Evolutionary conservation across 495 filamentous ascomycete genomes (phyloP).

Genomic region (Cetradonia linearis): DNA sequence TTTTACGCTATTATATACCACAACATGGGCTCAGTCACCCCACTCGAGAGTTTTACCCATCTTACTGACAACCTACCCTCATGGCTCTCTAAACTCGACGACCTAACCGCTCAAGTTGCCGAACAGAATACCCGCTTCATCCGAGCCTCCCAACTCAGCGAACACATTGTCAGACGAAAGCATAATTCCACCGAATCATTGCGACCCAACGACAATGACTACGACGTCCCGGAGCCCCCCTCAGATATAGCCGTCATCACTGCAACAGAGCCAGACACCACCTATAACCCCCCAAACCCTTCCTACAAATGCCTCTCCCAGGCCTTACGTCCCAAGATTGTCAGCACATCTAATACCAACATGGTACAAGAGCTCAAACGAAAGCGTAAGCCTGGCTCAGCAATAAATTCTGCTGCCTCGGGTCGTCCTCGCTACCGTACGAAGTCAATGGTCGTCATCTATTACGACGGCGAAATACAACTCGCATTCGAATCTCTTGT

Average conservation of each 20-base stretch:
- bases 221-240: conserved; percentile 20
- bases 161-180: conserved; percentile 38
- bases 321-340: conserved; percentile 17
- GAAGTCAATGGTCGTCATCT: conserved; percentile 71
- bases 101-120: conserved; percentile 57
- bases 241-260: conserved; percentile 12
- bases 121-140: conserved; percentile 60
- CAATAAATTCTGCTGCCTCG: conserved; percentile 27
- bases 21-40: conserved; percentile 36
- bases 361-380: conserved; percentile 25
- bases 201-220: conserved; percentile 38
- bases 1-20: background rate
- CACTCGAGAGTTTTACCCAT: conserved; percentile 49
- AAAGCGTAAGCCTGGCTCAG: conserved; percentile 24
- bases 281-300: conserved; percentile 4
- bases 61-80: conserved; percentile 50
- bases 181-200: conserved; percentile 56
- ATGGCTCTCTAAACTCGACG: conserved; percentile 59
- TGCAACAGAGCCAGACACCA: background rate
- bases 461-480: conserved; percentile 82
- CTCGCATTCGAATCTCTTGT: conserved; percentile 69
- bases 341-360: conserved; percentile 21
- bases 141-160: conserved; percentile 31
- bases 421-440: conserved; percentile 51
- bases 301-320: conserved; percentile 10